Evolutionary conservation across 768 basidiomycete genomes (phyloP).

Genomic region (Lyophyllum atratum): DNA sequence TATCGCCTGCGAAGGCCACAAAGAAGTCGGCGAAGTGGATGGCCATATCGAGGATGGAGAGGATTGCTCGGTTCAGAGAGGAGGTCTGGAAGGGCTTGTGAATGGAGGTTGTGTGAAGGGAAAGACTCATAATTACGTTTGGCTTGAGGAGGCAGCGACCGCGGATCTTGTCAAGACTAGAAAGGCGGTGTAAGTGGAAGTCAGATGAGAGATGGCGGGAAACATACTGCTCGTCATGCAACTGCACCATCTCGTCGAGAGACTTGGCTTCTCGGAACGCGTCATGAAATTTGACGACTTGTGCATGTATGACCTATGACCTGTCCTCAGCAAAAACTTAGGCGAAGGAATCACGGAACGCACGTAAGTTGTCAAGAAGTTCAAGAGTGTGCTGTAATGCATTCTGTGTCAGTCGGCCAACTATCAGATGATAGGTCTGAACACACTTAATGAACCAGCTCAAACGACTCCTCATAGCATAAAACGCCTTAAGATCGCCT

Average conservation of each 20-base stretch:
- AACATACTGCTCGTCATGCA: conserved; percentile 73
- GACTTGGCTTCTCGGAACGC: conserved; percentile 55
- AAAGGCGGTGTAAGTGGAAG: conserved; percentile 32
- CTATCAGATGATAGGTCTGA: not conserved
- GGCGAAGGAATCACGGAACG: conserved; percentile 17
- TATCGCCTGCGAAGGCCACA: conserved; percentile 58
- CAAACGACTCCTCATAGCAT: conserved; percentile 73
- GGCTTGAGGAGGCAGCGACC: conserved; percentile 63
- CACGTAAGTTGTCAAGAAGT: conserved; percentile 76
- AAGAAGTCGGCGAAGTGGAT: conserved; percentile 71
- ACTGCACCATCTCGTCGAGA: conserved; percentile 72
- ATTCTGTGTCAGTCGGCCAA: not conserved
- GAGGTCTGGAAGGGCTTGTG: conserved; percentile 49
- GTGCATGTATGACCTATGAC: conserved; percentile 65
- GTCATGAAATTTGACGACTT: conserved; percentile 61
- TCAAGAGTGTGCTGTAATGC: conserved; percentile 33
- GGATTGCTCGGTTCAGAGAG: conserved; percentile 62
- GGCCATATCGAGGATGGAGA: conserved; percentile 73
- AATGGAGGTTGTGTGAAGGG: not conserved
- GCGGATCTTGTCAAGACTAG: conserved; percentile 53
- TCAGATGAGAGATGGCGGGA: not conserved
- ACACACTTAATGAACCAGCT: conserved; percentile 87
- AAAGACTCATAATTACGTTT: conserved; percentile 41
- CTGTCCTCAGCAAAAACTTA: not conserved
- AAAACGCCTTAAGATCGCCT: conserved; percentile 66